Percentiles rank a stretch among this genome's conserved stretches.
phyloP scores from a whole-genome alignment of 441 rosid species.

The Sinapis alba region DNA sequence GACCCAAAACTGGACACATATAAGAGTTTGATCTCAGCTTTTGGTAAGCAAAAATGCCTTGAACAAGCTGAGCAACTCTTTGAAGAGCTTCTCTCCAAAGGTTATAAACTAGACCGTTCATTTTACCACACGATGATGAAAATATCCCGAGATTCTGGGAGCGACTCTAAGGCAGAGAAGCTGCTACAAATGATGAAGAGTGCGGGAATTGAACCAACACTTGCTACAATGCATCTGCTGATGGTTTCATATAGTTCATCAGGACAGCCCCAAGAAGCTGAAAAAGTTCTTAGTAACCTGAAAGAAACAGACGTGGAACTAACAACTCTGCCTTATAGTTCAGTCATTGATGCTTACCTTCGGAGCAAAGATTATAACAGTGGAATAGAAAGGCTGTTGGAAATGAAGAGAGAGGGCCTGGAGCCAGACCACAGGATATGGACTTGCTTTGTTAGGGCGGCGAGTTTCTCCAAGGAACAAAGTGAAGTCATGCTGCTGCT shows the following conservation, averaged over 20 bases:
- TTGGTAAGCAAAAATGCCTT: constrained; percentile 71
- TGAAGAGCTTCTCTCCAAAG: constrained; percentile 62
- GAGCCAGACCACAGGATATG: constrained; percentile 93
- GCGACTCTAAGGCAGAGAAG: constrained; percentile 74
- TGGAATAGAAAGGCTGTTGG: constrained; percentile 74
- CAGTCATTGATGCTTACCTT: constrained; percentile 90
- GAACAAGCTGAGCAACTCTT: constrained; percentile 85
- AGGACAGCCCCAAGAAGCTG: constrained; percentile 90
- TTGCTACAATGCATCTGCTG: constrained; percentile 95
- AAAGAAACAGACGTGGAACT: constrained; percentile 67
- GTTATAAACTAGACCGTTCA: constrained; percentile 81
- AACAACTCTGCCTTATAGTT: constrained; percentile 77
- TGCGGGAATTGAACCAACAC: constrained; percentile 78
- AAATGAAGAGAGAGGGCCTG: constrained; percentile 77
- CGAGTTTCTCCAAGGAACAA: constrained; percentile 63
- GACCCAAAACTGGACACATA: constrained; percentile 85
- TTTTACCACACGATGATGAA: constrained; percentile 96
- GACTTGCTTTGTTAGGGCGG: constrained; percentile 95
- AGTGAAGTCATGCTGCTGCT: constrained; percentile 68
- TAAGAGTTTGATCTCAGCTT: constrained; percentile 92
- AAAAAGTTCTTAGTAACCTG: constrained; percentile 73
- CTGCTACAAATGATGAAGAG: constrained; percentile 74
- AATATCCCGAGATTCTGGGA: constrained; percentile 73
- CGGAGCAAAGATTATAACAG: constrained; percentile 65
- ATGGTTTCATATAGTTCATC: constrained; percentile 92